A percentile compares a stretch with the other conserved stretches of the same genome.
phyloP scores from a whole-genome alignment of 148 eudicot species.

The Dianthus caryophyllus region DNA sequence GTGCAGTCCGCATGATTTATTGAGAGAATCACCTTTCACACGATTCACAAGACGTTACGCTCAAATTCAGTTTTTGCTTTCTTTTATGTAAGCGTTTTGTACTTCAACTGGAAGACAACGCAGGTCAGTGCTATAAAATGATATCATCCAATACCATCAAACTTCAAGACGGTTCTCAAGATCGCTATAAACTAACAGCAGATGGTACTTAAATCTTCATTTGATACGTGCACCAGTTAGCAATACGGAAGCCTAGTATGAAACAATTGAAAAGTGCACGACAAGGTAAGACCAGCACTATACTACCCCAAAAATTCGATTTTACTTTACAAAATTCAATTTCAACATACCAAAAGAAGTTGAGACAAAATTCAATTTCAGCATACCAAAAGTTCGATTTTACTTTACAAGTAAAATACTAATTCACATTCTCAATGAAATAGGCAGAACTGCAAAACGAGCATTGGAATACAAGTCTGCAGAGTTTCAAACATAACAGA shows the following conservation, averaged over 20 bases:
- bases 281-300: background rate
- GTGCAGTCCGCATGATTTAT: background rate
- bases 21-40: background rate
- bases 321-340: background rate
- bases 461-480: conserved; percentile 2
- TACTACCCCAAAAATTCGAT: background rate
- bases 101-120: background rate
- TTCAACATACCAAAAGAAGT: too few relatives aligned
- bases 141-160: background rate
- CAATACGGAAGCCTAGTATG: background rate
- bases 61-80: background rate
- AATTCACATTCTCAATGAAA: too few relatives aligned
- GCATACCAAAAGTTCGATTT: too few relatives aligned
- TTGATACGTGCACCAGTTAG: background rate
- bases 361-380: too few relatives aligned
- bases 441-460: background rate
- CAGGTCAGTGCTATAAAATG: too few relatives aligned
- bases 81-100: background rate
- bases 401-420: too few relatives aligned
- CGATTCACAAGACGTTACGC: background rate
- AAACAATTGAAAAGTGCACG: background rate
- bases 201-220: background rate
- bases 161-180: background rate
- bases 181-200: background rate
- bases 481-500: background rate